Evolutionary conservation across 768 basidiomycete genomes (phyloP).

Genomic region (Pleurotus djamor): DNA sequence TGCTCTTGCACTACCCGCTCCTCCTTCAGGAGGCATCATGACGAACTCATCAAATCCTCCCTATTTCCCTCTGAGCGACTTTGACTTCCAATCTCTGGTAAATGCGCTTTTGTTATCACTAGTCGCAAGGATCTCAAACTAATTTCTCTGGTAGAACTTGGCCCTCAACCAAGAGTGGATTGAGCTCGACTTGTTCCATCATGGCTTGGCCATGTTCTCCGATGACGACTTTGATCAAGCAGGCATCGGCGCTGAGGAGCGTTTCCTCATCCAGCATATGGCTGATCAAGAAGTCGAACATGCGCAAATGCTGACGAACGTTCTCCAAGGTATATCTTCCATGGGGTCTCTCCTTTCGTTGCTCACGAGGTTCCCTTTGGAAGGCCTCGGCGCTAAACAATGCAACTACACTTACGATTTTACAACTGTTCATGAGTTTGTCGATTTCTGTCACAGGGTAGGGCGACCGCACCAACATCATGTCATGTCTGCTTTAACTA

Average conservation of each 20-base stretch:
- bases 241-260: conserved; percentile 51
- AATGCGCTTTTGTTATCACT: neutral
- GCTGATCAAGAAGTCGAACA: conserved; percentile 66
- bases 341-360: neutral
- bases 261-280: conserved; percentile 59
- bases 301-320: conserved; percentile 49
- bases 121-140: no score
- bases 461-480: neutral
- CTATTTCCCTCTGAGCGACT: conserved; percentile 32
- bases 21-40: neutral
- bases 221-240: conserved; percentile 52
- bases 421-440: conserved; percentile 51
- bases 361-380: neutral
- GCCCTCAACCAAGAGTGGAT: conserved; percentile 64
- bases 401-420: conserved; percentile 61
- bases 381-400: conserved; percentile 41
- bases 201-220: conserved; percentile 53
- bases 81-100: conserved; percentile 52
- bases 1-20: neutral
- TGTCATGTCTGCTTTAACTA: neutral
- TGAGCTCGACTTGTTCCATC: conserved; percentile 59
- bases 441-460: conserved; percentile 58
- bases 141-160: conserved; percentile 32
- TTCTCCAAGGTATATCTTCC: conserved; percentile 32
- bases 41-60: conserved; percentile 15